Evolutionary conservation across 2,329 filamentous ascomycete genomes (phyloP), one percentile per base, ranked within the genome.

Genomic region (Colletotrichum orbiculare): DNA sequence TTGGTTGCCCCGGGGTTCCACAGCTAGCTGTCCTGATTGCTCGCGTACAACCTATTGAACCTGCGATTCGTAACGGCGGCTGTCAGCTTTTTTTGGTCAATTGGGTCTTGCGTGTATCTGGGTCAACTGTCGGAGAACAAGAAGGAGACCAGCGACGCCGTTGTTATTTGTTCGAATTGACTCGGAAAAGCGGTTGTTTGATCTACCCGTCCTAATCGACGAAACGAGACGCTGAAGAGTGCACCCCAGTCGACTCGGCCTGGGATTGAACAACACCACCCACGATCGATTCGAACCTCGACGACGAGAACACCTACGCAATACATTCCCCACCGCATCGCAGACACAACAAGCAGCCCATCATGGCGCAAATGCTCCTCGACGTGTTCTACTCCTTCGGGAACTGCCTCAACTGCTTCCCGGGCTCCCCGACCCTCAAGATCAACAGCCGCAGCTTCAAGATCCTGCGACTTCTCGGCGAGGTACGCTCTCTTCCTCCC

Each of bases 381-480:
- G 96, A 98, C 77, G 84, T 97, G 41, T 82, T 98, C 71, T 97
- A 96, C 78, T 96, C 94, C 66, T 87, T 99, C 67, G 94, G 93
- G 69, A 96, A 94, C 81, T 98, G 95, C 84, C 89, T 98, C 79
- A 95, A 91, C 79, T 99, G 96, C 83, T 98, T 99, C 76, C 95
- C 96, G 12, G 92, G 92, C 71, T 95, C 93, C 69, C 95, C 96
- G 63, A 93, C 95, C 61, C 87, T 99, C 71, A 97, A 96, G 80
- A 96, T 99, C 82, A 98, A 98, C 79, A 91, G 86, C 74, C 90
- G 94, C 67, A 96, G 89, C 80, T 97, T 97, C 85, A 98, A 97
- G 85, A 96, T 99, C 76, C 83, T 97, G 72, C 91, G 96, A 66
- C 84, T 99, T 54, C 86, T 99, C 4, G 96, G 96, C 77, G 96